These are phyloP conservation scores for Evansstolkia leycettana DNA, from an alignment of 495 filamentous ascomycete genomes.

Conservation along the genomic window DNA sequence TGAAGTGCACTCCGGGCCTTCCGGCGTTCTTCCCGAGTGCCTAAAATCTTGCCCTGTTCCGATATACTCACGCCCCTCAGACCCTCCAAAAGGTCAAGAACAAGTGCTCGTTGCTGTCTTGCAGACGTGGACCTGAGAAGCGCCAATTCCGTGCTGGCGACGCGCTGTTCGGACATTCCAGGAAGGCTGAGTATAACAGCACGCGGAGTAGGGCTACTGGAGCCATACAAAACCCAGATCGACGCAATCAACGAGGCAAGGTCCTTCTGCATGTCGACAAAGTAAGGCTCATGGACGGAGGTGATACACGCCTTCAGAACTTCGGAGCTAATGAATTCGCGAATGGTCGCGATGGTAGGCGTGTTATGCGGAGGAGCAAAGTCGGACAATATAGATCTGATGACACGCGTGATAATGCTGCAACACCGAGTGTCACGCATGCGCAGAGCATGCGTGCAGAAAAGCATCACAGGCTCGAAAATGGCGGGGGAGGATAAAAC, in stretches of 20 bases:
- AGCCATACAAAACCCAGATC: slow-evolving; percentile 64
- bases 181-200: slow-evolving; percentile 45
- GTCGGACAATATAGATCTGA: slow-evolving; percentile 71
- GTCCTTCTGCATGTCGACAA: slow-evolving; percentile 92
- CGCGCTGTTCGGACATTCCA: slow-evolving; percentile 36
- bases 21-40: slow-evolving; percentile 36
- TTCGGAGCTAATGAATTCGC: slow-evolving; percentile 81
- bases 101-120: slow-evolving; percentile 66
- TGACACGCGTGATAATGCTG: slow-evolving; percentile 68
- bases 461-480: slow-evolving; percentile 77
- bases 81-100: slow-evolving; percentile 78
- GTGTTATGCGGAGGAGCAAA: slow-evolving; percentile 44
- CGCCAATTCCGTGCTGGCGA: slow-evolving; percentile 35
- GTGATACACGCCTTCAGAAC: slow-evolving; percentile 74
- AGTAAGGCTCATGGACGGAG: slow-evolving; percentile 86
- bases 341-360: slow-evolving; percentile 54
- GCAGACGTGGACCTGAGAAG: slow-evolving; percentile 50
- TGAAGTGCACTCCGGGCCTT: slow-evolving; percentile 39
- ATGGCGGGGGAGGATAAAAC: slow-evolving; percentile 67
- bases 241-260: slow-evolving; percentile 77
- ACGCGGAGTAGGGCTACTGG: slow-evolving; percentile 41
- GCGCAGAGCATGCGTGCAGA: slow-evolving; percentile 79
- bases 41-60: slow-evolving; percentile 73
- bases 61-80: slow-evolving; percentile 82
- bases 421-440: slow-evolving; percentile 89